Base-by-base conservation (phyloP, 139 green algal genomes). In the Diplosphaera chodatii region DNA sequence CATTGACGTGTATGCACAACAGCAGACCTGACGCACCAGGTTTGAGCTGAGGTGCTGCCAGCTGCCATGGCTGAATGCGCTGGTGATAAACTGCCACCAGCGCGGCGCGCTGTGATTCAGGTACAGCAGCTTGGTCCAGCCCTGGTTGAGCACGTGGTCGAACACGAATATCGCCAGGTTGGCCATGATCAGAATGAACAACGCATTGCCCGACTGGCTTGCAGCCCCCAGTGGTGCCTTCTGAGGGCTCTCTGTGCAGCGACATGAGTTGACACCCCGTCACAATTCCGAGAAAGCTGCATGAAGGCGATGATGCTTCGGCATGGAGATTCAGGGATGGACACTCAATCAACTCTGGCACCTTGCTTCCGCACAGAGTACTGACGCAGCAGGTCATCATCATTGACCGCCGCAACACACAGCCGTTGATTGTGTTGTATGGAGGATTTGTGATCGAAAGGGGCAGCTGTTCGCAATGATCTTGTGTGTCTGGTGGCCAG, bases 161-260 rank as follows among this genome's bases (percentile, higher is more conserved):
- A 25, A 21, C 16, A 23, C 48, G 48, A 59, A 59, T 10, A 59
- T 25, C 18, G 18, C 13, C 16, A 59, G 48, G 48, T 59, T 59
- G 13, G 3, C 16, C 48, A 59, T 59, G 48, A 59, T 59, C 10
- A 59, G 18, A 21, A 59, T 3, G 16, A 59, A 59, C 48, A 59
- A 18, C 18, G 48, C 48, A 59, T 59, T 59, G 48, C 48, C 48
- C 16, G 13, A 27, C 48, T 72, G 40, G 48, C 67, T 66, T 0
- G 48, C 68, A 55, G 74, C 69, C 66, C 80, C 33, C 63, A 84
- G 66, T 30, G 29, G 23, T 1, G 20, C 25, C 25, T 69, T 62
- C 32, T 56, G 30, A 2, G 23, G 25, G 16, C 48, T 59, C 13
- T 59, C 48, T 59, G n/a, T n/a, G n/a, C n/a, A n/a, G n/a, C n/a